phyloP scores from a whole-genome alignment of 352 stramenopile species.

The Peronospora farinosa region DNA sequence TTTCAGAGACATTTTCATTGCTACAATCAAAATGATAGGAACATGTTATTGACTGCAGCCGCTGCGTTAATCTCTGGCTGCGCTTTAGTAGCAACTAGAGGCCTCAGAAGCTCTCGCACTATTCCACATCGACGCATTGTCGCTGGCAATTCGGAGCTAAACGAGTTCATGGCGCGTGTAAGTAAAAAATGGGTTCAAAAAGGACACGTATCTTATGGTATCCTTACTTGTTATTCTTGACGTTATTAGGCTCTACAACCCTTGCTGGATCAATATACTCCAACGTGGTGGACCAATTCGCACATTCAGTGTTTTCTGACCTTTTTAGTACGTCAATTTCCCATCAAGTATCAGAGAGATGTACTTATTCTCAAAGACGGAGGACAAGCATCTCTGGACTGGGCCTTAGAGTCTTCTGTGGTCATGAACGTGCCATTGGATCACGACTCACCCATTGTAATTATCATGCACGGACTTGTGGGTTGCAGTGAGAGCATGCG shows the following conservation, averaged over 20 bases:
- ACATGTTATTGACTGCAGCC: slow-evolving; percentile 21
- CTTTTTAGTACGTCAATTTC: slow-evolving; percentile 56
- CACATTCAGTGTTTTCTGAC: slow-evolving; percentile 71
- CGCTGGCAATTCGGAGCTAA: slow-evolving; percentile 54
- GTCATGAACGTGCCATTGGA: slow-evolving; percentile 8
- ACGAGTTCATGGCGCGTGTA: slow-evolving; percentile 54
- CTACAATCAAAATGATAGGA: slow-evolving; percentile 13
- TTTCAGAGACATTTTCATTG: slow-evolving; percentile 1
- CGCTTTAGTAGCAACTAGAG: slow-evolving; percentile 23
- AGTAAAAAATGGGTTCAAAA: slow-evolving; percentile 13
- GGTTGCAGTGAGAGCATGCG: slow-evolving; percentile 59
- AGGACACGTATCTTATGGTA: neutral
- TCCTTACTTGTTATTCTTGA: slow-evolving; percentile 11
- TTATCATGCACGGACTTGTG: slow-evolving; percentile 68
- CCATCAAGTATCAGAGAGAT: slow-evolving; percentile 53
- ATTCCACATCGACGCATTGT: slow-evolving; percentile 43
- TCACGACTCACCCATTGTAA: slow-evolving; percentile 41
- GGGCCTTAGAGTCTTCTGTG: slow-evolving; percentile 40
- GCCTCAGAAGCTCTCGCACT: slow-evolving; percentile 10
- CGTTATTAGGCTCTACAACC: slow-evolving; percentile 35
- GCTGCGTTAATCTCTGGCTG: slow-evolving; percentile 30
- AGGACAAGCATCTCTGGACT: slow-evolving; percentile 64
- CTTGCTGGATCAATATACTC: slow-evolving; percentile 48
- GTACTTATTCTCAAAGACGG: slow-evolving; percentile 52
- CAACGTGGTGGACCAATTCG: slow-evolving; percentile 71